These are phyloP conservation scores for Cytospora piceicola DNA, from an alignment of 2,329 filamentous ascomycete genomes.

Conservation along the genomic window DNA sequence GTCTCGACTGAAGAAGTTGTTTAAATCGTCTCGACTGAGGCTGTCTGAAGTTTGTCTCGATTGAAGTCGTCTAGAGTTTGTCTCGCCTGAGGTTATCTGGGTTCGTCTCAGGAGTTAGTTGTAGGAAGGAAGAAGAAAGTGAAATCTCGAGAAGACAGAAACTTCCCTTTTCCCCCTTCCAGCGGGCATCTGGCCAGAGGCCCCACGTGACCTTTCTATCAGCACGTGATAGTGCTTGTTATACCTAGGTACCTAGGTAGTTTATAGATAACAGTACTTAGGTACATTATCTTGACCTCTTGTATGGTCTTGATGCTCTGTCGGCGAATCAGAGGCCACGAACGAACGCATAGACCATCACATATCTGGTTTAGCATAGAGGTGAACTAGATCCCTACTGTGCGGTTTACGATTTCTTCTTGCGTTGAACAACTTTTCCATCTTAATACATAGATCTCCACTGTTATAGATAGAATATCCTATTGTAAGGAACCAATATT, in stretches of 20 bases:
- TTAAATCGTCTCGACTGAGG: too few species aligned
- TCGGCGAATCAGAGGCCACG: not conserved
- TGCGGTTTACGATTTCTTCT: not conserved
- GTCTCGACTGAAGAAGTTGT: too few species aligned
- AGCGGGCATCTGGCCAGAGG: not conserved
- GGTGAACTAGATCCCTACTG: not conserved
- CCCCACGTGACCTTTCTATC: not conserved
- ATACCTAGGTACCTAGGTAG: too few species aligned
- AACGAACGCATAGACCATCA: not conserved
- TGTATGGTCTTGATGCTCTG: not conserved
- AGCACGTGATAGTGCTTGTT: not conserved
- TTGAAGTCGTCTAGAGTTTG: too few species aligned
- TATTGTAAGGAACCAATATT: too few species aligned
- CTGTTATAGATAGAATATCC: too few species aligned
- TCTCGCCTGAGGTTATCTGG: too few species aligned
- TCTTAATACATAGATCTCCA: too few species aligned
- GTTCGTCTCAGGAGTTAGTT: too few species aligned
- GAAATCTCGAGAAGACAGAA: not conserved
- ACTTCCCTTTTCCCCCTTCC: not conserved
- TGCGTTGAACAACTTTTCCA: too few species aligned
- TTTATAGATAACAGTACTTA: not conserved
- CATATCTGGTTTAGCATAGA: not conserved
- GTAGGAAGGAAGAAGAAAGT: too few species aligned
- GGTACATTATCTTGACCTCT: not conserved
- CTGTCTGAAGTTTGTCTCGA: too few species aligned